Base-by-base conservation (phyloP, 108 stramenopile species). In the Cyclotella kingstonii region DNA sequence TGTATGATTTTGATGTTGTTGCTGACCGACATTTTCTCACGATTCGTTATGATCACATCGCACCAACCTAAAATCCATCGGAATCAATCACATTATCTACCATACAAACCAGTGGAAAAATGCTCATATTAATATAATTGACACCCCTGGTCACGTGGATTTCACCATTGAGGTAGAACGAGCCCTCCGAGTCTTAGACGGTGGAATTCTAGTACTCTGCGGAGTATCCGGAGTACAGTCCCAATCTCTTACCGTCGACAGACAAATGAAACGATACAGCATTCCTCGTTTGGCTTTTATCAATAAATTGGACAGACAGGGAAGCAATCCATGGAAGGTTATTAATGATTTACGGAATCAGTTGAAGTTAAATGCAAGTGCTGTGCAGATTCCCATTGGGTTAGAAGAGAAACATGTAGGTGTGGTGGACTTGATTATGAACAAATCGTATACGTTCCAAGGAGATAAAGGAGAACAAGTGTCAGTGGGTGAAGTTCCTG, bases 211-310 rank as follows among this genome's bases (percentile, higher is more conserved):
- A 31, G 96, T 97, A 3, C 78, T 98, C 12, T 98, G 99, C 67
- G 97, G 97, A 36, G 98, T 99, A 28, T 86, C 91, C 18, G 99
- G 99, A 8, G 98, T 99, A 19, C 98, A 99, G 78, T 94, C 92
- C 17, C 99, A 99, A 66, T 86, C 87, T 35, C 54, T 99, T n/a
- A 99, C 99, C 2, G 98, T 99, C 0, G 98, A 99, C 73, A 83
- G 99, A 14, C 99, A 99, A 81, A 98, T 98, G 98, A 98, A 98
- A 71, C 87, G 96, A 28, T 99, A 99, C 79, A 92, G 95, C 39
- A 96, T 99, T 15, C 99, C 99, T 8, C 81, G 99, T 27, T 70
- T 99, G 39, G 99, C 98, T 11, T 99, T 98, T 77, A 84, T 99
- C 58, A 99, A 99, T 80, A 99, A 99, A 77, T 80, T 99, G 40